Evolutionary conservation across 2,329 filamentous ascomycete genomes (phyloP), one percentile per base, ranked within the genome.

Genomic region (Xylaria polymorpha): DNA sequence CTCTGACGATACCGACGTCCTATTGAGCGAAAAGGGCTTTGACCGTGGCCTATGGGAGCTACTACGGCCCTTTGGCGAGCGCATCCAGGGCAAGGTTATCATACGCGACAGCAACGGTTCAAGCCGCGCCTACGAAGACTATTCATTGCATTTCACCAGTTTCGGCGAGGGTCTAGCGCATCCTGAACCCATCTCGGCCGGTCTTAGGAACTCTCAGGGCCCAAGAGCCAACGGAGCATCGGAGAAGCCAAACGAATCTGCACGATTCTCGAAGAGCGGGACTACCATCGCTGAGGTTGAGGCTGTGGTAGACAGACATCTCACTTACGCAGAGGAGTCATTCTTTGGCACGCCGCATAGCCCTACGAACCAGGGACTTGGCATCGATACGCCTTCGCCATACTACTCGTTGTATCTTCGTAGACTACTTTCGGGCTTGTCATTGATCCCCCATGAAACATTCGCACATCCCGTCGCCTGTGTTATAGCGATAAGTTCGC

Each of bases 381-480:
- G 85, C 44, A 74, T 80, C 12, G 84, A 87, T 39, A 80, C 84
- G 14, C 87, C 91, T 0, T 94, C 92, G 12, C 91, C 93, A 0
- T 94, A 97, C 79, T 97, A 97, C 80, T 89, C 91, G 43, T 82
- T 97, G 8, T 98, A 97, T 78, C 81, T 99, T 56, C 89, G 94
- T 37, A 90, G 94, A 60, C 80, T 99, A 46, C 83, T 99, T 9
- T 97, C 94, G 0, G 91, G 92, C 15, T 83, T 95, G 48, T 89
- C 93, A 0, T 83, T 97, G 53, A 88, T 91, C 3, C 90, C 94
- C 0, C 94, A 98, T 75, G 96, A 99, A 81, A 96, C 96, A 0
- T 97, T 98, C 80, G 89, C 92, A 5, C 96, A 99, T 79, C 96
- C 97, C 0, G 95, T 98, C 25, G 94, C 95, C 6, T 95, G 94